Conservation (phyloP, 441 rosid genomes). For the Rhodomyrtus psidioides region DNA sequence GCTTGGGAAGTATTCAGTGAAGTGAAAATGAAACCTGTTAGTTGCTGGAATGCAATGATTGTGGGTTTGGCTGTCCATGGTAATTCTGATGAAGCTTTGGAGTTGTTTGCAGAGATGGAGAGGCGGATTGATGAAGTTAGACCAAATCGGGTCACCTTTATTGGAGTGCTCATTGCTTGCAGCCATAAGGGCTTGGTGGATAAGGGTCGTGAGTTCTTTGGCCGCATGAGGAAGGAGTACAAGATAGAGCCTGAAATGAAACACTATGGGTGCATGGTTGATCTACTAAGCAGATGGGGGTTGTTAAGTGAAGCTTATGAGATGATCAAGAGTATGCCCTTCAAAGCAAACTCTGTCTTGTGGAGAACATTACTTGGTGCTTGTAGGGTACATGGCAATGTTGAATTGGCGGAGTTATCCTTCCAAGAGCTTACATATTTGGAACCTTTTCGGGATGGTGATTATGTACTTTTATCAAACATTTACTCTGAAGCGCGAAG, state of each 20-base stretch:
- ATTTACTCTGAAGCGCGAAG: constrained; percentile 11
- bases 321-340: constrained; percentile 11
- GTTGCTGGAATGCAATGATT: constrained; percentile 21
- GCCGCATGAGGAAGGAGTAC: constrained; percentile 5
- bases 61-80: constrained; percentile 19
- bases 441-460: constrained; percentile 8
- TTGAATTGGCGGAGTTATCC: constrained; percentile 7
- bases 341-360: constrained; percentile 9
- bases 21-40: constrained; percentile 6
- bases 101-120: constrained; percentile 7
- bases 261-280: constrained; percentile 24
- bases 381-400: constrained; percentile 15
- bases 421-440: constrained; percentile 6
- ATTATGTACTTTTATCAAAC: constrained; percentile 14
- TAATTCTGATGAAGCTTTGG: constrained; percentile 6
- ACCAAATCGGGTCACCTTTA: constrained; percentile 14
- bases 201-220: constrained; percentile 6
- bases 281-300: constrained; percentile 16
- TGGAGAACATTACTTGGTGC: constrained; percentile 22
- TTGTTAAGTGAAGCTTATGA: constrained; percentile 11
- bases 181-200: constrained; percentile 16
- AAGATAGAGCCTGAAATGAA: constrained; percentile 9
- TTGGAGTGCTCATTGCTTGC: constrained; percentile 16
- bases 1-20: constrained; percentile 4
- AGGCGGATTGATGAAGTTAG: neutral